Base-by-base conservation (phyloP, 129 eudicot genomes). In the Arctium lappa region DNA sequence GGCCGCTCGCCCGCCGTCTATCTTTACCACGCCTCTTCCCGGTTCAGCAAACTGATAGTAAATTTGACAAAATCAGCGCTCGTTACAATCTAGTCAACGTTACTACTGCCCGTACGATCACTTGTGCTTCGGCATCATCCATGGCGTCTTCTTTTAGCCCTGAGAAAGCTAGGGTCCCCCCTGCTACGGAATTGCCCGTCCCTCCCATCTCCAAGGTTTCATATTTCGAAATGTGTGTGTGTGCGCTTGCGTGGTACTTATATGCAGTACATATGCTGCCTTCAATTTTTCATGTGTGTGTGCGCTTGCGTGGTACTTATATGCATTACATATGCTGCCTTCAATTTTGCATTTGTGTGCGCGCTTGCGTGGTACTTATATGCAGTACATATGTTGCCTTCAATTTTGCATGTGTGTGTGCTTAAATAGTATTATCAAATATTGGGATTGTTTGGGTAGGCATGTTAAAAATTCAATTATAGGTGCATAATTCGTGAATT, bases 121-220 rank as follows among this genome's bases (percentile, higher is more conserved):
- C 82, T 37, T 77, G 82, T 39, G 87, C 87, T 38, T 86, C 91
- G 76, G 42, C 69, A 65, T 76, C 89, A 68, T 69, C 89, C 77
- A 94, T 92, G 97, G 90, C 92, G 48, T 82, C 94, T 40, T 79
- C 93, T 60, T 90, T 89, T 77, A 88, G 69, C 69, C 94, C 98
- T 16, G 98, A 94, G 74, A 86, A 89, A 88, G 97, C 98, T 87
- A 89, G 98, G 84, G 94, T 87, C 78, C 97, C 97, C 4, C 93
- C 92, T 56, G 95, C 92, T 12, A 31, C 89, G 46, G 92, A 83
- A 31, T 60, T 87, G 77, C 97, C 95, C 12, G 4, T 84, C 3
- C 95, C 98, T 82, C 91, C 91, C n/a, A 86, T 94, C 87, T 85
- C 97, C 37, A 92, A 94, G 93, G 98, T 85, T 38, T 77, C 44